These are phyloP conservation scores for Podosphaera fusca DNA, from an alignment of 2,329 filamentous ascomycete genomes.

Conservation along the genomic window DNA sequence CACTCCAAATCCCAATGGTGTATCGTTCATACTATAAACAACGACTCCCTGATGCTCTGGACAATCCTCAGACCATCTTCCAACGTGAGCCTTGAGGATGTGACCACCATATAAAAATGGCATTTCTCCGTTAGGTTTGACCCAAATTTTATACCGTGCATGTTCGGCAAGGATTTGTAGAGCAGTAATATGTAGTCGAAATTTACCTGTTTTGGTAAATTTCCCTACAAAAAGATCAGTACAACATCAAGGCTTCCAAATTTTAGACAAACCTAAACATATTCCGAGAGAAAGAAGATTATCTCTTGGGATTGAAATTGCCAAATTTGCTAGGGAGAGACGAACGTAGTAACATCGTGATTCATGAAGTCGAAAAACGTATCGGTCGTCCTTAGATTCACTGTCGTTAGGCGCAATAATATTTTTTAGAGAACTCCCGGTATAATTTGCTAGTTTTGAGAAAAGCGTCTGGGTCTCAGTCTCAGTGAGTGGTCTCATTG, in stretches of 20 bases:
- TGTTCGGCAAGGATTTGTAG: conserved; percentile 75
- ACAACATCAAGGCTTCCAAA: background rate
- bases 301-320: conserved; percentile 62
- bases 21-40: conserved; percentile 80
- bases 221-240: conserved; percentile 35
- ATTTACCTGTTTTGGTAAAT: conserved; percentile 92
- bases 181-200: conserved; percentile 73
- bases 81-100: conserved; percentile 54
- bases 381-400: conserved; percentile 46
- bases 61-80: conserved; percentile 72
- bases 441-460: conserved; percentile 84
- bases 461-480: conserved; percentile 63
- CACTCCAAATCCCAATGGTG: conserved; percentile 78
- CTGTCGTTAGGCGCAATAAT: conserved; percentile 53
- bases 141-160: conserved; percentile 90
- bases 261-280: conserved; percentile 35
- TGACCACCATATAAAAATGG: conserved; percentile 91
- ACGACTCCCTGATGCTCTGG: conserved; percentile 84
- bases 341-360: conserved; percentile 77
- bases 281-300: conserved; percentile 72
- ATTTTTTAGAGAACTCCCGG: conserved; percentile 63
- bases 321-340: conserved; percentile 73
- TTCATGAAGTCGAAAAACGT: conserved; percentile 67
- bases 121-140: conserved; percentile 92
- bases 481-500: conserved; percentile 65